phyloP scores from a whole-genome alignment of 73 alveolate genomes.

The Uronychia binucleata region DNA sequence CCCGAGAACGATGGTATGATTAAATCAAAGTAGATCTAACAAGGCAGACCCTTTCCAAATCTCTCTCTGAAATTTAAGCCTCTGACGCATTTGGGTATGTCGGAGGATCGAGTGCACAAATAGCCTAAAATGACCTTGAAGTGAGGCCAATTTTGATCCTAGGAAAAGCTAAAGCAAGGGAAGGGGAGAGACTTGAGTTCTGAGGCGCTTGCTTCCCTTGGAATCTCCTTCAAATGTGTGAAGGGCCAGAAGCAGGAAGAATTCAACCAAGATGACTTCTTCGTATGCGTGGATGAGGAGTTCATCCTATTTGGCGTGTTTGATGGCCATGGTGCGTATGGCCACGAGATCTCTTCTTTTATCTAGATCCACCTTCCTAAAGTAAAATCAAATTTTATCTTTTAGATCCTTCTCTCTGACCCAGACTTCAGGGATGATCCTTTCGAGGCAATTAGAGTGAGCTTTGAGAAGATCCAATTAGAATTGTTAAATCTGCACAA shows the following conservation, averaged over 20 bases:
- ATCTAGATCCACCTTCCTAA: neutral
- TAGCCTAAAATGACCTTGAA: no score
- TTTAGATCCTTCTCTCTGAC: neutral
- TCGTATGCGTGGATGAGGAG: neutral
- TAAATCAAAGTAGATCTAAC: no score
- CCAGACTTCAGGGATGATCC: neutral
- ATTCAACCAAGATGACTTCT: constrained; percentile 7
- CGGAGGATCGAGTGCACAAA: no score
- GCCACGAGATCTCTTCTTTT: neutral
- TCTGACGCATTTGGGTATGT: no score
- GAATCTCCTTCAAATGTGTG: neutral
- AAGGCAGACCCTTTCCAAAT: no score
- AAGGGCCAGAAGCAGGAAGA: neutral
- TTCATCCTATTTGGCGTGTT: neutral
- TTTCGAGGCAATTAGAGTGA: neutral
- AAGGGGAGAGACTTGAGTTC: no score
- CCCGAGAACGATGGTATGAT: no score
- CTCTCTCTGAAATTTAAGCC: no score
- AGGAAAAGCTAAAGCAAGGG: no score
- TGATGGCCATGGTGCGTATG: constrained; percentile 12
- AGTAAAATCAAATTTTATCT: neutral
- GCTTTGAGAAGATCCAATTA: neutral
- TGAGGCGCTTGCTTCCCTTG: no score
- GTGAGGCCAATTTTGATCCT: no score
- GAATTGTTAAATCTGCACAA: neutral